Conservation (phyloP, 768 basidiomycete genomes). For the Boletus tylopilopsis region DNA sequence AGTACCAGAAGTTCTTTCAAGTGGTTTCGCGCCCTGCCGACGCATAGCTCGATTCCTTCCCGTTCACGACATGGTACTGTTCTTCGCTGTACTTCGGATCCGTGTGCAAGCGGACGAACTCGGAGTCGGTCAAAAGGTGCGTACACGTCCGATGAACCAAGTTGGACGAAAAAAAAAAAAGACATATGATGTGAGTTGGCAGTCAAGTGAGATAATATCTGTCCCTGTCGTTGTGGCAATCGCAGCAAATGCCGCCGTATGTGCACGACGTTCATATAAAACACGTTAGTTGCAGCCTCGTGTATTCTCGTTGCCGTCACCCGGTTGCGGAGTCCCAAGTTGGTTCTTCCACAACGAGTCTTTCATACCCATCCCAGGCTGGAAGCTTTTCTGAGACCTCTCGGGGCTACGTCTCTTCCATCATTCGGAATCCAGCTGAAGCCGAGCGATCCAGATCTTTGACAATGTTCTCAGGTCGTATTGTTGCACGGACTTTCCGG, state of each 20-base stretch:
- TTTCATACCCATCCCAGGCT: background rate
- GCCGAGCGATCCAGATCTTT: constrained; percentile 6
- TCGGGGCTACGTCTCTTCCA: background rate
- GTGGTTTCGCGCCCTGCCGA: background rate
- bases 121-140: no score
- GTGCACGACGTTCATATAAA: constrained; percentile 8
- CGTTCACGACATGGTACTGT: background rate
- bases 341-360: background rate
- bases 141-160: constrained; percentile 5
- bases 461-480: constrained; percentile 10
- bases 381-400: constrained; percentile 1
- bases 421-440: constrained; percentile 2
- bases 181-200: constrained; percentile 2
- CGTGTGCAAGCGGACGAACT: no score
- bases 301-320: constrained; percentile 22
- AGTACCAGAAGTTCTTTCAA: background rate
- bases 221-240: constrained; percentile 3
- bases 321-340: constrained; percentile 19
- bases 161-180: background rate
- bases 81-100: no score
- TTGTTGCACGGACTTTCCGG: background rate
- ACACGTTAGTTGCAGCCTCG: constrained; percentile 23
- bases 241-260: constrained; percentile 18
- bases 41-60: background rate
- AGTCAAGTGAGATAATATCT: constrained; percentile 16